Evolutionary conservation across 2,329 filamentous ascomycete genomes (phyloP).

Genomic region (Aureobasidium namibiae): DNA sequence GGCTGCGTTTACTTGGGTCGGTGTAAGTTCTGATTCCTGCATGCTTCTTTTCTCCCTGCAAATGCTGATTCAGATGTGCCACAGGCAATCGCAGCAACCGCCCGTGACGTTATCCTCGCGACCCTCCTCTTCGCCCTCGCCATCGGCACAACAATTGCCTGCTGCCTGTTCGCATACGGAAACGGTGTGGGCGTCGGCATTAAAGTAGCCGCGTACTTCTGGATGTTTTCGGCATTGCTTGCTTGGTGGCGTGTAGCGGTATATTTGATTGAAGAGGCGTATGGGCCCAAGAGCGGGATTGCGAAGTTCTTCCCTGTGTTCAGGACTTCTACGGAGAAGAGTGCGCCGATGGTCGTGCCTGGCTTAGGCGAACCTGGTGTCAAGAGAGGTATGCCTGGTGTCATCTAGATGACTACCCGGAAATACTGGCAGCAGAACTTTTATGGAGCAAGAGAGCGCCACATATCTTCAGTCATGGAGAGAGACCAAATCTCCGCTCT

Average conservation of each 20-base stretch:
- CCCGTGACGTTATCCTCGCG: slow-evolving; percentile 17
- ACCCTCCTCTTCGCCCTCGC: slow-evolving; percentile 17
- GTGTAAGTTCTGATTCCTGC: too few relatives aligned
- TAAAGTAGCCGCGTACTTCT: slow-evolving; percentile 21
- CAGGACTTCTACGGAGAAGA: slow-evolving; percentile 17
- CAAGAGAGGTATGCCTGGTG: slow-evolving; percentile 20
- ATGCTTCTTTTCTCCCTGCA: too few relatives aligned
- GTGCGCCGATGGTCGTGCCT: slow-evolving; percentile 17
- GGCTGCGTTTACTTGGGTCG: slow-evolving; percentile 17
- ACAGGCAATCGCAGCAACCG: slow-evolving; percentile 14
- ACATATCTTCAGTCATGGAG: too few relatives aligned
- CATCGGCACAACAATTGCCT: slow-evolving; percentile 18
- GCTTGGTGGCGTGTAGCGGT: slow-evolving; percentile 21
- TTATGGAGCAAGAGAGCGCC: too few relatives aligned
- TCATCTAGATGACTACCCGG: background rate
- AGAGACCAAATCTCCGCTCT: too few relatives aligned
- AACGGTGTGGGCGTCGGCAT: slow-evolving; percentile 17
- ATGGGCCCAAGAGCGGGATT: slow-evolving; percentile 14
- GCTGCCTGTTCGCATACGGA: slow-evolving; percentile 18
- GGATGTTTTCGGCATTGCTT: slow-evolving; percentile 17
- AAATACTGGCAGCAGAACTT: background rate
- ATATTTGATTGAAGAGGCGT: slow-evolving; percentile 20
- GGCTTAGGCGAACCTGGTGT: slow-evolving; percentile 20
- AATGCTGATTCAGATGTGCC: background rate
- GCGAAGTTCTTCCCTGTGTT: slow-evolving; percentile 20